Evolutionary conservation across 1,284 basidiomycete genomes (phyloP), one percentile per base, ranked within the genome.

Genomic region (Tremellales sp.): DNA sequence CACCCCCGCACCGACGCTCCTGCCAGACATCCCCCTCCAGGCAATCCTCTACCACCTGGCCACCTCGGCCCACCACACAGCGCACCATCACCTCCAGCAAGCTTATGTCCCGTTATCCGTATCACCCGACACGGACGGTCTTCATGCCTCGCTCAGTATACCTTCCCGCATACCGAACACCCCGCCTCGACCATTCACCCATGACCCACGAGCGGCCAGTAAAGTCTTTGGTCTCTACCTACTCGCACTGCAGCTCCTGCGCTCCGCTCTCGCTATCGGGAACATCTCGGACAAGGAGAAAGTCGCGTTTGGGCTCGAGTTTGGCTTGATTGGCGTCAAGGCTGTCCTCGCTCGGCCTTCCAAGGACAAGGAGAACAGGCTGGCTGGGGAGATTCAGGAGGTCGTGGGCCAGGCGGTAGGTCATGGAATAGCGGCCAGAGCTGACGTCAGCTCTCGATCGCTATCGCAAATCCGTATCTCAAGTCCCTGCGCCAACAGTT

Each of bases 21-120:
- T 40, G 8, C 35, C 49, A 5, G 43, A 38, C 10, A 25, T 43
- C 3, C 48, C n/a, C n/a, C n/a, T n/a, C n/a, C n/a, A n/a, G n/a
- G 22, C 61, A 6, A 41, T 65, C 21, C 53, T 71, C 3, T 69
- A 62, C 43, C 60, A 68, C 45, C 36, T 54, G 8, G 66, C 68
- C 3, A 16, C 57, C 4, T 43, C 54, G 2, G 63, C 68, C 10
- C 64, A 68, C 49, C 39, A 44, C 18, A 50, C 57, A 2, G 53
- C 66, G 9, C 40, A 45, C 12, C 38, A 16, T 2, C 66, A 68
- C 43, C 47, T 63, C n/a, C 60, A 60, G 36, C 67, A 71, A 51
- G 54, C 56, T 1, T 69, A 66, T 35, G 47, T 71, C 6, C 68
- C 66, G 1, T 25, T 49, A 18, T 37, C 46, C 21, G 47, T 61